These are phyloP conservation scores for Kwoniella dejecticola DNA, from an alignment of 768 basidiomycete genomes.

Conservation along the genomic window DNA sequence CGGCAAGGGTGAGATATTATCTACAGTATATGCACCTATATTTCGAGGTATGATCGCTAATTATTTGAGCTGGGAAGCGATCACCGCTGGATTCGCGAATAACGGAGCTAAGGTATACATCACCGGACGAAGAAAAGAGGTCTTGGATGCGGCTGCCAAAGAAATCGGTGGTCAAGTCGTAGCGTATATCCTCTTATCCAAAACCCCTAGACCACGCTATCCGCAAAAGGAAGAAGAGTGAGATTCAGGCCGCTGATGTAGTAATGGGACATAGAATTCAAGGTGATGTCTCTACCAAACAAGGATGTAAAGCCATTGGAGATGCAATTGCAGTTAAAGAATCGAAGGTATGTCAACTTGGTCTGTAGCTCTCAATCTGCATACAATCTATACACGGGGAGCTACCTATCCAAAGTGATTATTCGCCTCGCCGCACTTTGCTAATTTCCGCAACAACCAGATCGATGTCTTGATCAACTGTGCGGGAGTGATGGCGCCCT, in stretches of 20 bases:
- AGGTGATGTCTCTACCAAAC: slow-evolving; percentile 44
- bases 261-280: slow-evolving; percentile 36
- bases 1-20: slow-evolving; percentile 50
- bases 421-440: not conserved
- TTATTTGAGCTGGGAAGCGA: slow-evolving; percentile 16
- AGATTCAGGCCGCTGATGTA: too few relatives aligned
- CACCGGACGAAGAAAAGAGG: slow-evolving; percentile 42
- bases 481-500: slow-evolving; percentile 44
- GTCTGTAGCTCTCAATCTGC: not conserved
- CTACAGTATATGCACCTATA: too few relatives aligned
- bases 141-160: slow-evolving; percentile 34
- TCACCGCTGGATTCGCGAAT: slow-evolving; percentile 44
- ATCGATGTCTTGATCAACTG: slow-evolving; percentile 50
- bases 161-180: slow-evolving; percentile 28
- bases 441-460: not conserved
- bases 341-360: slow-evolving; percentile 4
- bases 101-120: slow-evolving; percentile 54
- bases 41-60: not conserved
- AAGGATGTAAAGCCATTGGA: slow-evolving; percentile 30
- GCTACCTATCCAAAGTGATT: too few relatives aligned
- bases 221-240: too few relatives aligned
- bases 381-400: not conserved
- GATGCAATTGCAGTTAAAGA: slow-evolving; percentile 23
- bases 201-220: too few relatives aligned
- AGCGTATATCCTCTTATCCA: slow-evolving; percentile 5